Evolutionary conservation across 2,329 filamentous ascomycete genomes (phyloP).

Genomic region (Fusarium sulawesiense): DNA sequence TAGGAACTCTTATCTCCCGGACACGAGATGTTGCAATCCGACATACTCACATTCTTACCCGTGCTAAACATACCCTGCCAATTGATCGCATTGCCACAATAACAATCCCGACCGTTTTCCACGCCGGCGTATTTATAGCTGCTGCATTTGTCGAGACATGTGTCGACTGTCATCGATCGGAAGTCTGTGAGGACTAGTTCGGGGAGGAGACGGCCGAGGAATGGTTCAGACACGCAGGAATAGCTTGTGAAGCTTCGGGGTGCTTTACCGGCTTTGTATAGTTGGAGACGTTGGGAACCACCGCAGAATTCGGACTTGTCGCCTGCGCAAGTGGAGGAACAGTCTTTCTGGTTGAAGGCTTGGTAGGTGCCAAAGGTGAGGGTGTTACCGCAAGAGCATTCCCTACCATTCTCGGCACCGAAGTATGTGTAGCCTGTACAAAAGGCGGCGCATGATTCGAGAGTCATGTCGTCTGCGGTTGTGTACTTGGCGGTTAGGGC

Average conservation of each 20-base stretch:
- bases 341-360: slow-evolving; percentile 49
- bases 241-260: slow-evolving; percentile 51
- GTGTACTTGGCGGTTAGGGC: slow-evolving; percentile 48
- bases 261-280: slow-evolving; percentile 47
- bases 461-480: slow-evolving; percentile 51
- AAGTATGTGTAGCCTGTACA: slow-evolving; percentile 50
- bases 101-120: slow-evolving; percentile 55
- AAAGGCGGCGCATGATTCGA: slow-evolving; percentile 49
- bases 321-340: slow-evolving; percentile 50
- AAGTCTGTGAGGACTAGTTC: slow-evolving; percentile 47
- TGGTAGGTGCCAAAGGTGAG: slow-evolving; percentile 46
- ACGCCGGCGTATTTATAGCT: slow-evolving; percentile 52
- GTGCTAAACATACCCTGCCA: slow-evolving; percentile 42
- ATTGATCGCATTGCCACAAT: slow-evolving; percentile 51
- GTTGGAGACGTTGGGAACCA: slow-evolving; percentile 48
- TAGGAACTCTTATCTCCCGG: slow-evolving; percentile 49
- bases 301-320: slow-evolving; percentile 52
- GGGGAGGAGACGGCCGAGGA: slow-evolving; percentile 48
- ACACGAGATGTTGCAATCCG: slow-evolving; percentile 50
- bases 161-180: slow-evolving; percentile 50
- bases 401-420: slow-evolving; percentile 51
- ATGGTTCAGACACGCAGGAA: slow-evolving; percentile 51
- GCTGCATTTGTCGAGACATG: slow-evolving; percentile 50
- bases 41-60: slow-evolving; percentile 47
- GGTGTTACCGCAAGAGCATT: slow-evolving; percentile 55